phyloP scores from a whole-genome alignment of 192 early-diverging fungal species.

The Diversispora epigaea region DNA sequence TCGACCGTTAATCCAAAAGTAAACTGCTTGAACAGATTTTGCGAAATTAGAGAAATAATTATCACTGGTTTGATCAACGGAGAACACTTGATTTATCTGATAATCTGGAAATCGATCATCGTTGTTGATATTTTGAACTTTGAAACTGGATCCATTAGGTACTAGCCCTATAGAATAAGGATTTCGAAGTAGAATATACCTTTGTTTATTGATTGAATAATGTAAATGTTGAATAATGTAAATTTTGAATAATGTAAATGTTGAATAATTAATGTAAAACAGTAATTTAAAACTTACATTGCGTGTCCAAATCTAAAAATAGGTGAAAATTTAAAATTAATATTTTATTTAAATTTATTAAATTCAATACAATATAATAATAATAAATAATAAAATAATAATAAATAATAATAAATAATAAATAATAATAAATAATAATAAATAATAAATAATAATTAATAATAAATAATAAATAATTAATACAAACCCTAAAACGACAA shows the following conservation, averaged over 20 bases:
- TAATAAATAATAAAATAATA: too few relatives aligned
- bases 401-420: too few relatives aligned
- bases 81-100: neutral
- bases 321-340: too few relatives aligned
- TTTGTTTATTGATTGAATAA: too few relatives aligned
- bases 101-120: neutral
- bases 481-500: neutral
- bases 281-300: neutral
- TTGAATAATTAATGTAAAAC: neutral
- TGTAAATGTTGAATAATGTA: neutral
- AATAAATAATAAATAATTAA: too few relatives aligned
- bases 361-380: too few relatives aligned
- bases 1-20: conserved; percentile 26
- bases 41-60: conserved; percentile 13
- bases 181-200: neutral
- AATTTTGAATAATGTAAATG: neutral
- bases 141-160: neutral
- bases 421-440: too few relatives aligned
- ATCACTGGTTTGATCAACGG: neutral
- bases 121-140: neutral
- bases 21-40: neutral
- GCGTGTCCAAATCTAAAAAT: neutral
- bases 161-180: neutral
- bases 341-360: too few relatives aligned
- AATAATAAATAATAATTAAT: too few relatives aligned